Conservation (phyloP, 202 grass and related monocot genomes). For the Elaeis oleifera region DNA sequence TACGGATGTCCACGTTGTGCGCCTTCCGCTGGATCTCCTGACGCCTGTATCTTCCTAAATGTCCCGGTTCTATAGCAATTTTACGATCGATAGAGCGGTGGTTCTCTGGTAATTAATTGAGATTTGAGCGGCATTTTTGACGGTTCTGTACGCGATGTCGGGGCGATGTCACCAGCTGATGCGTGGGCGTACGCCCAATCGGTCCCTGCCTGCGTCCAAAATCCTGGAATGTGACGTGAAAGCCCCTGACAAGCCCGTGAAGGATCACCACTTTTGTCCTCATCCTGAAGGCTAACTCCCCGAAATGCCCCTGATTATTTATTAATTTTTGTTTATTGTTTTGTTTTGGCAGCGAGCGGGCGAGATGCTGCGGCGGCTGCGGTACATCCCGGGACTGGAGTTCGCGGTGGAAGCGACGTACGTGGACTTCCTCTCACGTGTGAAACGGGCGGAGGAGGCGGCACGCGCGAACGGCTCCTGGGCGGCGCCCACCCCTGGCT, state of each 20-base stretch:
- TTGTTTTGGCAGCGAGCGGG: constrained; percentile 23
- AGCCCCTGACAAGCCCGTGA: constrained; percentile 18
- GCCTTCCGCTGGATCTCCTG: constrained; percentile 58
- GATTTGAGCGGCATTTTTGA: no score
- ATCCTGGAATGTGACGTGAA: constrained; percentile 27
- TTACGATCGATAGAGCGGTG: no score
- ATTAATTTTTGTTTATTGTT: neutral
- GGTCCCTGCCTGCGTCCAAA: neutral
- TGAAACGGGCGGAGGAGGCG: constrained; percentile 65
- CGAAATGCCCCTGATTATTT: neutral
- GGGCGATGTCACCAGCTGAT: neutral
- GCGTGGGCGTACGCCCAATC: constrained; percentile 2
- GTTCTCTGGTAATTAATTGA: no score
- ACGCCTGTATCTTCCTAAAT: constrained; percentile 1
- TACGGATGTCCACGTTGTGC: neutral
- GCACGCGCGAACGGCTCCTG: constrained; percentile 79
- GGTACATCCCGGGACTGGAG: constrained; percentile 70
- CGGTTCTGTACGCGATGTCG: no score
- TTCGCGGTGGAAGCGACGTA: constrained; percentile 63
- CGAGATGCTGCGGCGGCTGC: constrained; percentile 43
- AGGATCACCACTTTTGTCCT: neutral
- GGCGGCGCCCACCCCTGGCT: constrained; percentile 91
- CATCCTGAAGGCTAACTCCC: no score
- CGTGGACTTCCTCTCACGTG: constrained; percentile 80
- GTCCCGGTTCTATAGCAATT: neutral